These are phyloP conservation scores for Botrytis byssoidea DNA, from an alignment of 2,329 filamentous ascomycete genomes.

Conservation along the genomic window DNA sequence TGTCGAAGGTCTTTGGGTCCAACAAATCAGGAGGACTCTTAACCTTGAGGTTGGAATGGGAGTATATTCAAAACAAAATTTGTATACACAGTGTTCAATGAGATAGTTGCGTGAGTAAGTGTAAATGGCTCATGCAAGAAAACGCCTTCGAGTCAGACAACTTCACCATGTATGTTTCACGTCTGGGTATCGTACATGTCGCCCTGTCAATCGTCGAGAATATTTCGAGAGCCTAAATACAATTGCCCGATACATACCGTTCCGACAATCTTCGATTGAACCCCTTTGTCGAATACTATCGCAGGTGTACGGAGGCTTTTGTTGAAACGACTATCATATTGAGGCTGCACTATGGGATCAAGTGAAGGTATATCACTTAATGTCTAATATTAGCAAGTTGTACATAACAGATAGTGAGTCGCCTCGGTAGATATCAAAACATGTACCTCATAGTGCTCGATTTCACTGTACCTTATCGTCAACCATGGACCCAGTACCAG, in stretches of 20 bases:
- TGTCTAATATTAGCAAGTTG: not conserved
- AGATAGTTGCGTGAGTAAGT: not conserved
- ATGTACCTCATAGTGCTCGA: not conserved
- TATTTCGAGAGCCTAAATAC: too few species aligned
- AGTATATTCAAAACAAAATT: not conserved
- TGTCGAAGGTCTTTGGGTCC: not conserved
- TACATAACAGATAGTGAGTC: not conserved
- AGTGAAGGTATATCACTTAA: not conserved
- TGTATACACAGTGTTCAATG: not conserved
- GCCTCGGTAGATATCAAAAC: not conserved
- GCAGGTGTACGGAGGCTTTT: not conserved
- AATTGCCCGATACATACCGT: not conserved
- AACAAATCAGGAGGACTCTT: not conserved
- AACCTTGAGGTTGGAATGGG: not conserved
- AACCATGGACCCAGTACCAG: not conserved
- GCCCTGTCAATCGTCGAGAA: not conserved
- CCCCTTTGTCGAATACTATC: not conserved
- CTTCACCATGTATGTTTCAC: not conserved
- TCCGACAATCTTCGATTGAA: not conserved
- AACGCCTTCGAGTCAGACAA: not conserved
- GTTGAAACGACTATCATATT: not conserved
- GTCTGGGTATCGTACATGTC: not conserved
- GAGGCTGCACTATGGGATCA: not conserved
- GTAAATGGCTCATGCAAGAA: not conserved
- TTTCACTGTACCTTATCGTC: not conserved